phyloP scores from a whole-genome alignment of 495 filamentous ascomycete species.

The Lophiostoma macrostomum region DNA sequence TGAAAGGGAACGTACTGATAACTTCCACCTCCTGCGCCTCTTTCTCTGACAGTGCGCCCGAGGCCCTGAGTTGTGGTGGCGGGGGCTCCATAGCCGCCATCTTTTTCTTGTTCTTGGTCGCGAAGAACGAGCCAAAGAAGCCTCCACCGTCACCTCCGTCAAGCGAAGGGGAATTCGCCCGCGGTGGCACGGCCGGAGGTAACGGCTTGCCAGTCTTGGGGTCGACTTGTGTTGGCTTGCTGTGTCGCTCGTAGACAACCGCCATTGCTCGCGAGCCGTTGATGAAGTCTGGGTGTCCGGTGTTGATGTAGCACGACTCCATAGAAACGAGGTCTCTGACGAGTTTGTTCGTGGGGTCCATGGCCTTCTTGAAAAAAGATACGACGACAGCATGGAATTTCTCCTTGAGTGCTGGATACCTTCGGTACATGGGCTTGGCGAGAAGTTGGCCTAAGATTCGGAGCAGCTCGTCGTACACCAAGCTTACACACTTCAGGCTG shows the following conservation, averaged over 20 bases:
- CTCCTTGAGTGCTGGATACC: constrained; percentile 92
- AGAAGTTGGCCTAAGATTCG: constrained; percentile 90
- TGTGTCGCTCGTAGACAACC: constrained; percentile 88
- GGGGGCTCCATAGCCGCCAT: constrained; percentile 98
- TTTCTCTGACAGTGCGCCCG: constrained; percentile 84
- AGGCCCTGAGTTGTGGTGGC: constrained; percentile 88
- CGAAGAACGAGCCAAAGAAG: constrained; percentile 98
- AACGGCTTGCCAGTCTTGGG: constrained; percentile 98
- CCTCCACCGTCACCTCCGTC: constrained; percentile 60
- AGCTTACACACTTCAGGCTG: constrained; percentile 89
- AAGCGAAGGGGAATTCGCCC: constrained; percentile 64
- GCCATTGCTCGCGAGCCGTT: constrained; percentile 91
- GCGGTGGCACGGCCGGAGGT: constrained; percentile 60
- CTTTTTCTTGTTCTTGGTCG: constrained; percentile 99
- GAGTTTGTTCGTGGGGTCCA: constrained; percentile 96
- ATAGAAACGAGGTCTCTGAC: constrained; percentile 89
- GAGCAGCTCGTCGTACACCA: constrained; percentile 97
- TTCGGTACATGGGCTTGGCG: constrained; percentile 81
- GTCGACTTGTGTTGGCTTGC: constrained; percentile 92
- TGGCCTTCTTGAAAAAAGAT: constrained; percentile 92
- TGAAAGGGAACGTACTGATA: constrained; percentile 71
- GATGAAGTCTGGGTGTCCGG: constrained; percentile 95
- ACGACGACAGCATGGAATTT: constrained; percentile 96
- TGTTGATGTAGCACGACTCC: constrained; percentile 98
- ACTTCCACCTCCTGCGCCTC: constrained; percentile 95